These are phyloP conservation scores for Trichophyton simii DNA, from an alignment of 2,329 filamentous ascomycete genomes.

Conservation along the genomic window DNA sequence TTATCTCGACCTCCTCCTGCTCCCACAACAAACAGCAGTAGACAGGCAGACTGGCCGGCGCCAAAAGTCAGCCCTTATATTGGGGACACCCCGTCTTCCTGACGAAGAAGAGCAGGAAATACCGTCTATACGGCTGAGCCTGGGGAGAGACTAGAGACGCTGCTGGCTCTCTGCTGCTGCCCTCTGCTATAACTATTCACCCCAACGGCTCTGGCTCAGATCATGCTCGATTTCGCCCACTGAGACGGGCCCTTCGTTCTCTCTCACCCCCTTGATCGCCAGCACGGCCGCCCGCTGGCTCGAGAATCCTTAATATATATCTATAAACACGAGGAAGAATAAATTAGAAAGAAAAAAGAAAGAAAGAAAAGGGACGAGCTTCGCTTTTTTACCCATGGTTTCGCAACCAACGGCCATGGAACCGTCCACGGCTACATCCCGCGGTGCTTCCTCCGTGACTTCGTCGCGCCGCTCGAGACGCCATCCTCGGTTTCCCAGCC, in stretches of 20 bases:
- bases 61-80: background rate
- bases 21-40: background rate
- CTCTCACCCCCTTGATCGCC: background rate
- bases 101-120: background rate
- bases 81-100: background rate
- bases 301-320: background rate
- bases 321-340: background rate
- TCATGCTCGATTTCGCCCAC: background rate
- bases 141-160: background rate
- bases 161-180: background rate
- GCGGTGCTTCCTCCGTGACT: conserved; percentile 51
- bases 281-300: conserved; percentile 1
- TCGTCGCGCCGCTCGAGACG: conserved; percentile 44
- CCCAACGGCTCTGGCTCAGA: background rate
- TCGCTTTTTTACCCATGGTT: conserved; percentile 20
- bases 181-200: background rate
- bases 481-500: conserved; percentile 57
- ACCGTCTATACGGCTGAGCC: background rate
- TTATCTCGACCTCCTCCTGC: background rate
- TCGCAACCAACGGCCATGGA: conserved; percentile 37
- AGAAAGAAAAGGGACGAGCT: background rate
- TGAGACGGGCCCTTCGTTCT: background rate
- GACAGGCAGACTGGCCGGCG: background rate
- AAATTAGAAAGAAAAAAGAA: too few species aligned
- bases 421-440: conserved; percentile 43